A percentile compares a stretch with the other conserved stretches of the same genome.
These are phyloP conservation scores for Psilocybe subaeruginosa DNA, from an alignment of 768 basidiomycete species.

Conservation along the genomic window DNA sequence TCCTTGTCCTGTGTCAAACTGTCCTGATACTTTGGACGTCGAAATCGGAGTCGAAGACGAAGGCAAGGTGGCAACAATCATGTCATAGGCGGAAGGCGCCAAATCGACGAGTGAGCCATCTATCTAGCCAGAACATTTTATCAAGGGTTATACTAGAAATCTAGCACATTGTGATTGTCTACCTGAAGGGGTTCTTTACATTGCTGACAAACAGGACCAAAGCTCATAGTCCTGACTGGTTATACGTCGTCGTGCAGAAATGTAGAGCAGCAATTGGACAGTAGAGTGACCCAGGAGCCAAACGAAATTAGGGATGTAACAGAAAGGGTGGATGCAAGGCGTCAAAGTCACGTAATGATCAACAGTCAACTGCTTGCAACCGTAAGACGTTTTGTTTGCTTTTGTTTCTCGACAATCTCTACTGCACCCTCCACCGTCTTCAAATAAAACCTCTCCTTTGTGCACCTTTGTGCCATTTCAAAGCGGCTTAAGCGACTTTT, in stretches of 20 bases:
- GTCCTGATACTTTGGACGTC: conserved; percentile 32
- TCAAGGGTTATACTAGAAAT: conserved; percentile 13
- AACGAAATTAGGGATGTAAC: not conserved
- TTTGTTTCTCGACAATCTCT: too few species aligned
- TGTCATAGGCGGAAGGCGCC: conserved; percentile 85
- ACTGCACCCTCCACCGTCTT: too few species aligned
- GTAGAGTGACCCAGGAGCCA: not conserved
- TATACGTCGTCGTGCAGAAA: too few species aligned
- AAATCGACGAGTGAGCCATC: conserved; percentile 92
- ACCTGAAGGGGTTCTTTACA: conserved; percentile 92
- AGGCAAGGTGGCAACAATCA: conserved; percentile 73
- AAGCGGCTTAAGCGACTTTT: too few species aligned
- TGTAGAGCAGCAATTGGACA: not conserved
- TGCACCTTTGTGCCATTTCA: too few species aligned
- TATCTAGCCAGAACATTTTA: conserved; percentile 46
- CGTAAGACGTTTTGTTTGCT: too few species aligned
- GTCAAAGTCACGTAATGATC: too few species aligned
- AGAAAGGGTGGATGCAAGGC: too few species aligned
- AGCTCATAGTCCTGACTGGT: conserved; percentile 38
- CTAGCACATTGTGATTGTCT: conserved; percentile 15
- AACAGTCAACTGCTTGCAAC: too few species aligned
- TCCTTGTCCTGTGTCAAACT: conserved; percentile 48
- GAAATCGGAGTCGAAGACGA: conserved; percentile 44
- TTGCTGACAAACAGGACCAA: conserved; percentile 73
- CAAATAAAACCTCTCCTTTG: too few species aligned